A percentile compares a stretch with the other conserved stretches of the same genome.
phyloP scores from a whole-genome alignment of 441 rosid genomes.

The Euphorbia celastroides region DNA sequence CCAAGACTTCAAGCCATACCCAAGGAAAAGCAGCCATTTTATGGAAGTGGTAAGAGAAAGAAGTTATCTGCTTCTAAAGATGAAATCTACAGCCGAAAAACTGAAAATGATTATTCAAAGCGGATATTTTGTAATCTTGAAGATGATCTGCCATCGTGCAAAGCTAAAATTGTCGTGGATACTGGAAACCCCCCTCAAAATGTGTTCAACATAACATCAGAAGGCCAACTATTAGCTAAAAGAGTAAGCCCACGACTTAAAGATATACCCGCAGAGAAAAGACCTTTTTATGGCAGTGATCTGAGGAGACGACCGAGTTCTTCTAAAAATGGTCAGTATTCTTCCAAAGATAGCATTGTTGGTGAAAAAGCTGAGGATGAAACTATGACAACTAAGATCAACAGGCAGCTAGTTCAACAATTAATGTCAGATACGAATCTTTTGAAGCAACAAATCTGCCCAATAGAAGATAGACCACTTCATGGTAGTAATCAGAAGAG shows the following conservation, averaged over 20 bases:
- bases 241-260: constrained; percentile 26
- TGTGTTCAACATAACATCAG: neutral
- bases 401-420: neutral
- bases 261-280: constrained; percentile 10
- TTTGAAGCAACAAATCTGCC: constrained; percentile 17
- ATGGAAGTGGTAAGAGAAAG: constrained; percentile 4
- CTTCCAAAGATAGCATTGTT: neutral
- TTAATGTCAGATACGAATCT: neutral
- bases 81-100: neutral
- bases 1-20: constrained; percentile 14
- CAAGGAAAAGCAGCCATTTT: constrained; percentile 14
- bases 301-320: neutral
- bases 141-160: neutral
- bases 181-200: neutral
- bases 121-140: neutral
- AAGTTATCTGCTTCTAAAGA: neutral
- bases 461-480: constrained; percentile 18
- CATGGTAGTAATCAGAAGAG: constrained; percentile 14
- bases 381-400: neutral
- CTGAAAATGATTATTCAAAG: neutral
- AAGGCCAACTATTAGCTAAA: constrained; percentile 8
- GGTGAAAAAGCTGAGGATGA: neutral
- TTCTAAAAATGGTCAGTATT: neutral
- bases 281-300: constrained; percentile 12
- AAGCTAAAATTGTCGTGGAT: constrained; percentile 1